Conservation (phyloP, 106 monocot genomes). For the Acanthochlamys bracteata region DNA sequence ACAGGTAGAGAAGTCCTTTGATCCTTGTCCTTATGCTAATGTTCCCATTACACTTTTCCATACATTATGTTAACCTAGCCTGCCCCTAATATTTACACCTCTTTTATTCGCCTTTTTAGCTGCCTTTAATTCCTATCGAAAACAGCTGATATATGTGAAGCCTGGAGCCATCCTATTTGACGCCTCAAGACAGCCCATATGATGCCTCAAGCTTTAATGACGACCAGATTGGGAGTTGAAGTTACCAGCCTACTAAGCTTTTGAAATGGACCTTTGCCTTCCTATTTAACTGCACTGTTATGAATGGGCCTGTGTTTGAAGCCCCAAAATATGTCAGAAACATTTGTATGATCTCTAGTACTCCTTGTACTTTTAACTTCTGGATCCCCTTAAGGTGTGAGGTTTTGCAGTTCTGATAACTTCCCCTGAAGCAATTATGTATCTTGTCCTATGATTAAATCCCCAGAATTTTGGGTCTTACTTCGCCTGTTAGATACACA, state of each 20-base stretch:
- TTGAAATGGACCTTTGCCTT: not conserved
- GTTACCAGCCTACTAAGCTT: slow-evolving; percentile 8
- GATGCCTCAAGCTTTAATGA: slow-evolving; percentile 76
- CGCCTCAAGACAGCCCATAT: slow-evolving; percentile 38
- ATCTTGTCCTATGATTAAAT: too few relatives aligned
- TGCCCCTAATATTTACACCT: slow-evolving; percentile 36
- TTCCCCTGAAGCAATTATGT: not conserved
- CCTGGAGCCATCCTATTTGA: slow-evolving; percentile 65
- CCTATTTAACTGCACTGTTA: not conserved
- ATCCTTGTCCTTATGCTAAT: slow-evolving; percentile 14
- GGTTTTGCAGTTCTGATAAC: not conserved
- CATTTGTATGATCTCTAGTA: not conserved
- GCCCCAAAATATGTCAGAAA: not conserved
- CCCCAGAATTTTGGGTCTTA: too few relatives aligned
- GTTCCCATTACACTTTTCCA: slow-evolving; percentile 14
- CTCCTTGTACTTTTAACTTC: not conserved
- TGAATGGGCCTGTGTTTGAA: not conserved
- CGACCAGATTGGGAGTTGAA: slow-evolving; percentile 55
- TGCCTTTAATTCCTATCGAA: slow-evolving; percentile 55
- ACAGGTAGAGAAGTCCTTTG: slow-evolving; percentile 65
- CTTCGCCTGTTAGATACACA: too few relatives aligned
- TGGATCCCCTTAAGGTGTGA: not conserved
- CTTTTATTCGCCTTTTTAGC: slow-evolving; percentile 40
- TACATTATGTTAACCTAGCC: slow-evolving; percentile 28
- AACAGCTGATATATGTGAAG: slow-evolving; percentile 72